These are phyloP conservation scores for Diaporthe helianthi DNA, from an alignment of 2,329 filamentous ascomycete species.

Conservation along the genomic window DNA sequence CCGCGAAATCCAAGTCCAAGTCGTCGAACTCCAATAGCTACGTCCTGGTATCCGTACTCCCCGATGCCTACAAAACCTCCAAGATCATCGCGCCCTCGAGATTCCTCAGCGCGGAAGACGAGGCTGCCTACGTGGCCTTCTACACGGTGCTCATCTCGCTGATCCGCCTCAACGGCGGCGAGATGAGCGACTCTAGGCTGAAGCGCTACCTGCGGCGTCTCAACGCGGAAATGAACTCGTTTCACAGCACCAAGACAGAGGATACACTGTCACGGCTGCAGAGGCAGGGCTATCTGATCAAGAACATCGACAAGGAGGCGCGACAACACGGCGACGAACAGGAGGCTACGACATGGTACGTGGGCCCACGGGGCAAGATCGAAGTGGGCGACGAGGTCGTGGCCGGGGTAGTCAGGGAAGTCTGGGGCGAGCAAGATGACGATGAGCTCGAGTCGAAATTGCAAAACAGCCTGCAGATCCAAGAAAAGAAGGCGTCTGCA, in stretches of 20 bases:
- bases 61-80: slow-evolving; percentile 69
- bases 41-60: slow-evolving; percentile 78
- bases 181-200: slow-evolving; percentile 79
- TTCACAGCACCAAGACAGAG: slow-evolving; percentile 79
- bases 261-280: slow-evolving; percentile 76
- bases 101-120: slow-evolving; percentile 69
- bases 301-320: slow-evolving; percentile 68
- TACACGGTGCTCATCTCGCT: slow-evolving; percentile 82
- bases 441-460: slow-evolving; percentile 67
- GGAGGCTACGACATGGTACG: slow-evolving; percentile 78
- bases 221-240: slow-evolving; percentile 74
- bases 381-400: slow-evolving; percentile 84
- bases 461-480: slow-evolving; percentile 65
- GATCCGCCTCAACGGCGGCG: slow-evolving; percentile 76
- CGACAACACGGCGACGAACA: slow-evolving; percentile 65
- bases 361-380: slow-evolving; percentile 84
- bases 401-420: slow-evolving; percentile 69
- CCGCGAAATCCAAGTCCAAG: slow-evolving; percentile 54
- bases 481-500: slow-evolving; percentile 37
- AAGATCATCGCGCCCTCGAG: slow-evolving; percentile 72
- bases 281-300: slow-evolving; percentile 83
- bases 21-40: slow-evolving; percentile 71
- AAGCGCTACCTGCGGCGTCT: slow-evolving; percentile 76
- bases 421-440: slow-evolving; percentile 57
- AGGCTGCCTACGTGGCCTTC: slow-evolving; percentile 81